phyloP scores from a whole-genome alignment of 1,139 yeast species.

The Taiozyma sp. region DNA sequence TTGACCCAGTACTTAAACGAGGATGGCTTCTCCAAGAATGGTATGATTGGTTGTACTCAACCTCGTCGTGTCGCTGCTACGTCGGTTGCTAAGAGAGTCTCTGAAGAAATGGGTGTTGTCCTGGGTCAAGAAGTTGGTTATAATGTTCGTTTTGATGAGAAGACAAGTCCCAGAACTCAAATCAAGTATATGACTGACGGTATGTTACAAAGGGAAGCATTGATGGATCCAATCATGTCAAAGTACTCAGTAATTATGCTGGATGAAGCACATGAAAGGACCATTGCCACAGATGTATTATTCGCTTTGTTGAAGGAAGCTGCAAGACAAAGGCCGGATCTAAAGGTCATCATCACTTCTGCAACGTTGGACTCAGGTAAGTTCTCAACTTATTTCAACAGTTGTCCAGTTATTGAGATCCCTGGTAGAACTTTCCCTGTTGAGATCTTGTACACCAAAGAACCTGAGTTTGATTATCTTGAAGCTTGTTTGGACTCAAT shows the following conservation, averaged over 20 bases:
- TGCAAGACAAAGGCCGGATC: slow-evolving; percentile 58
- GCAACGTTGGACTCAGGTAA: slow-evolving; percentile 87
- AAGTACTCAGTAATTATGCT: slow-evolving; percentile 80
- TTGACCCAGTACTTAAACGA: slow-evolving; percentile 72
- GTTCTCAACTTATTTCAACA: slow-evolving; percentile 70
- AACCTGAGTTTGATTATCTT: slow-evolving; percentile 82
- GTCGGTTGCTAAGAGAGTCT: slow-evolving; percentile 63
- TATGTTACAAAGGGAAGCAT: slow-evolving; percentile 81
- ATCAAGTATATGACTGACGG: slow-evolving; percentile 89
- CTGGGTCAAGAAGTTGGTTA: slow-evolving; percentile 65
- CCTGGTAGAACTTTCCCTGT: slow-evolving; percentile 93
- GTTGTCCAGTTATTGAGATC: slow-evolving; percentile 76
- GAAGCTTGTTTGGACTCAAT: slow-evolving; percentile 79
- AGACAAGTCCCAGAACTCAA: slow-evolving; percentile 45
- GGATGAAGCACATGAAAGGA: slow-evolving; percentile 96
- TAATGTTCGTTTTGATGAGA: slow-evolving; percentile 60
- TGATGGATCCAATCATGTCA: slow-evolving; percentile 66
- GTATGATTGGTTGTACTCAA: slow-evolving; percentile 64
- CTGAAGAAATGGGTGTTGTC: slow-evolving; percentile 55
- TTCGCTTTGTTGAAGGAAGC: slow-evolving; percentile 83
- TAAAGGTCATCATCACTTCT: slow-evolving; percentile 80
- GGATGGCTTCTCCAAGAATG: slow-evolving; percentile 38
- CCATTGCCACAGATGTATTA: slow-evolving; percentile 87
- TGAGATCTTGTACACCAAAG: slow-evolving; percentile 66
- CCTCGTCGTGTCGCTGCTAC: slow-evolving; percentile 73